A percentile compares a stretch with the other conserved stretches of the same genome.
phyloP scores from a whole-genome alignment of 331 rosid genomes.

The Rhamnella rubrinervis region DNA sequence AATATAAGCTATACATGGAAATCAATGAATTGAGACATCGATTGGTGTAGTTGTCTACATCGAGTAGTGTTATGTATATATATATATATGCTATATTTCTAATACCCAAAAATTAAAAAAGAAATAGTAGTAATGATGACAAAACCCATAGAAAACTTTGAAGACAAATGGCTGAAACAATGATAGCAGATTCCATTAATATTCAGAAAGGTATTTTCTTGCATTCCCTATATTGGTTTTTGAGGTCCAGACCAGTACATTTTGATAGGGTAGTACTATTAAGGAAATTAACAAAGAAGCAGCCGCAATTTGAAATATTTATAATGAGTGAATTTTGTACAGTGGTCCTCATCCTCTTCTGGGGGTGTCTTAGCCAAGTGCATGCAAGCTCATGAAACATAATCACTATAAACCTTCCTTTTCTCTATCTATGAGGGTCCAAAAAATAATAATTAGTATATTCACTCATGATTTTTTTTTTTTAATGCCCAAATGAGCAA shows the following conservation, averaged over 20 bases:
- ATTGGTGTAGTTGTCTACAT: no score
- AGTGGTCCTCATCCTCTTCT: background rate
- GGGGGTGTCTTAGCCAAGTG: slow-evolving; percentile 15
- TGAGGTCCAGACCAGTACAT: background rate
- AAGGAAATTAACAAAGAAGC: background rate
- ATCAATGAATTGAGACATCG: no score
- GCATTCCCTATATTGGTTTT: background rate
- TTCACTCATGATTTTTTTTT: no score
- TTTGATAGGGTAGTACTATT: no score
- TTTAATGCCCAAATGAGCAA: no score
- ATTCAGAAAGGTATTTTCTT: background rate
- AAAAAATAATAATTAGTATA: no score
- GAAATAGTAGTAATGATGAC: no score
- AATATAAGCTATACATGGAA: no score
- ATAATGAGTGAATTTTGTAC: background rate
- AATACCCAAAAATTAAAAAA: no score
- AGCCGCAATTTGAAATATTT: background rate
- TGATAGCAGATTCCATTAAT: background rate
- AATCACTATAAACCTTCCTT: slow-evolving; percentile 13
- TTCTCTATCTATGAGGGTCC: background rate
- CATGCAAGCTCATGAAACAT: slow-evolving; percentile 38
- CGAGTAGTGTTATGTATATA: no score
- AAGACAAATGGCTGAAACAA: background rate
- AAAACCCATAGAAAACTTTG: no score
- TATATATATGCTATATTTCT: no score